Percentiles rank a stretch among this genome's conserved stretches.
Conservation (phyloP, 108 stramenopile genomes). For the Cylindrotheca closterium region DNA sequence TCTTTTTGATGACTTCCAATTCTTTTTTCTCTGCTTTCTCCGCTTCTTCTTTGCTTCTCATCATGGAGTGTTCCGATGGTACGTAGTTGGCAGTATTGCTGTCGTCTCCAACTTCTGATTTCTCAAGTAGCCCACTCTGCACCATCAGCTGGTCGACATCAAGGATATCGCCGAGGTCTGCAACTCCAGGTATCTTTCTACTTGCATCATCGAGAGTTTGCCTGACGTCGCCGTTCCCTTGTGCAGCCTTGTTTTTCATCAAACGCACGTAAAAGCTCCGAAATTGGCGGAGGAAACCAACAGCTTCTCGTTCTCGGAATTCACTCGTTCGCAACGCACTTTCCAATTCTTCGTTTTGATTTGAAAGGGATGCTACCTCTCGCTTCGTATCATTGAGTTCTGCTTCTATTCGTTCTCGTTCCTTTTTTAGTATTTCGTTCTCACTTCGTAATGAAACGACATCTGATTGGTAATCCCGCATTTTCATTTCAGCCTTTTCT, state of each 20-base stretch:
- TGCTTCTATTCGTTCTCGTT: slow-evolving; percentile 53
- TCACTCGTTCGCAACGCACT: slow-evolving; percentile 67
- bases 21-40: slow-evolving; percentile 21
- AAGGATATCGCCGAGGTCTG: slow-evolving; percentile 71
- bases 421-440: slow-evolving; percentile 53
- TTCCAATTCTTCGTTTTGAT: slow-evolving; percentile 54
- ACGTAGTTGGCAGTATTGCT: slow-evolving; percentile 31
- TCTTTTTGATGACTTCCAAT: slow-evolving; percentile 12
- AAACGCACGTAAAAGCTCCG: slow-evolving; percentile 76
- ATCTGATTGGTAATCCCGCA: slow-evolving; percentile 58
- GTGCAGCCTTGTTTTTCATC: slow-evolving; percentile 63
- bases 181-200: slow-evolving; percentile 61
- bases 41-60: slow-evolving; percentile 18
- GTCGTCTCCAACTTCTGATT: slow-evolving; percentile 66
- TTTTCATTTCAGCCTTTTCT: slow-evolving; percentile 42
- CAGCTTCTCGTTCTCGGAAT: slow-evolving; percentile 89
- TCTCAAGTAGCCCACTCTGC: slow-evolving; percentile 82
- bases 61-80: slow-evolving; percentile 16
- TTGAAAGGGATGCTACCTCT: slow-evolving; percentile 49
- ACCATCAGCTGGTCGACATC: slow-evolving; percentile 79
- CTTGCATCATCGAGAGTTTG: slow-evolving; percentile 49
- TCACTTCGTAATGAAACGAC: slow-evolving; percentile 64
- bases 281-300: slow-evolving; percentile 81
- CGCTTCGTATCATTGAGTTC: slow-evolving; percentile 55
- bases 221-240: slow-evolving; percentile 52